phyloP scores from a whole-genome alignment of 2,329 filamentous ascomycete species.

The Trichoderma guizhouense region DNA sequence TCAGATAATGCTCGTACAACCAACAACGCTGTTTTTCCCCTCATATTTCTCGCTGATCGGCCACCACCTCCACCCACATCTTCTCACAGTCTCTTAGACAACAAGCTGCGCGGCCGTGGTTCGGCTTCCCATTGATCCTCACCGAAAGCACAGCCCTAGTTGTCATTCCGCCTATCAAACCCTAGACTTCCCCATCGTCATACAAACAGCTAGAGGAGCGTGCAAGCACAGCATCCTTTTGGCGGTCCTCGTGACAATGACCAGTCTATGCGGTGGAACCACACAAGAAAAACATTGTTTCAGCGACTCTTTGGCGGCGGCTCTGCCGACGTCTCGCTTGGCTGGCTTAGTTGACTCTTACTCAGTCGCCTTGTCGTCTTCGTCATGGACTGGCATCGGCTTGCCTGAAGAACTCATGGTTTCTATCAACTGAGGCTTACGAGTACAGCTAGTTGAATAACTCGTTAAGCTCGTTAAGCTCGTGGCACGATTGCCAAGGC shows the following conservation, averaged over 20 bases:
- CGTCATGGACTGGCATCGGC: neutral
- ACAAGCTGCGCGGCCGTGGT: neutral
- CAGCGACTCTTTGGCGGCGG: neutral
- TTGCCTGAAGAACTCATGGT: neutral
- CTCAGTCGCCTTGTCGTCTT: neutral
- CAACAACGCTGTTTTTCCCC: neutral
- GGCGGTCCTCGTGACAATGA: slow-evolving; percentile 13
- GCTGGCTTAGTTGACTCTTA: neutral
- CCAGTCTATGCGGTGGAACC: slow-evolving; percentile 5
- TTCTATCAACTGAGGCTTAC: neutral
- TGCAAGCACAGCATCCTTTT: slow-evolving; percentile 1
- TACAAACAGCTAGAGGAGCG: neutral
- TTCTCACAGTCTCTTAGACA: neutral
- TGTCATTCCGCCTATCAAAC: slow-evolving; percentile 13
- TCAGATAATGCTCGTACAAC: neutral
- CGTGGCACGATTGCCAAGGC: neutral
- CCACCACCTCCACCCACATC: neutral
- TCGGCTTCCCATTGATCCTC: slow-evolving; percentile 1
- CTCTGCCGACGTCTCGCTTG: neutral
- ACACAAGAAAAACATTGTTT: neutral
- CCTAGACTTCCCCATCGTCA: slow-evolving; percentile 15
- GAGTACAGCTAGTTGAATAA: neutral
- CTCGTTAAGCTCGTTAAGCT: neutral
- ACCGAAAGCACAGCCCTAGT: slow-evolving; percentile 15
- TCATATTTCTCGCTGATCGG: neutral